Evolutionary conservation across 768 basidiomycete species (phyloP).

Genomic region (Infundibulicybe gibba): DNA sequence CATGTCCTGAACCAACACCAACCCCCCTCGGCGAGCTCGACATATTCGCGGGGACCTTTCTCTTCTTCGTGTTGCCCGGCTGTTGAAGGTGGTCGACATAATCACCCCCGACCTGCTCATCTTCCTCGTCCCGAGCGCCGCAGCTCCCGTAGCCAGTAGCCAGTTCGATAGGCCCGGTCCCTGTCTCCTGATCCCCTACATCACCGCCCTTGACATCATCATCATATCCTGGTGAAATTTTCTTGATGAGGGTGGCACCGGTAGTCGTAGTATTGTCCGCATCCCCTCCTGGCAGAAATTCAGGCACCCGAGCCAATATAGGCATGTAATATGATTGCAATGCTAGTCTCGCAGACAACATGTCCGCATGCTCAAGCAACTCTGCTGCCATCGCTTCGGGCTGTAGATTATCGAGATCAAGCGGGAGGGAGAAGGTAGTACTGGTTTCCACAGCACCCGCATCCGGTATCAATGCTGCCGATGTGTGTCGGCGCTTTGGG

Average conservation of each 20-base stretch:
- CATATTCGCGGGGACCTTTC: slow-evolving; percentile 76
- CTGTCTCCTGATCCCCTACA: slow-evolving; percentile 5
- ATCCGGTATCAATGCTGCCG: slow-evolving; percentile 15
- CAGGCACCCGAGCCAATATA: slow-evolving; percentile 45
- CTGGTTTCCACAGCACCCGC: slow-evolving; percentile 1
- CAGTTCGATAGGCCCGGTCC: slow-evolving; percentile 14
- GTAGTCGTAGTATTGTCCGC: slow-evolving; percentile 3
- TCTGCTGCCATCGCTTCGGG: slow-evolving; percentile 53
- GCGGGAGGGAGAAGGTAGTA: slow-evolving; percentile 1
- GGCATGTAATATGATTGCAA: slow-evolving; percentile 64
- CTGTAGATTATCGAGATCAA: slow-evolving; percentile 13
- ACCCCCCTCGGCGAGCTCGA: slow-evolving; percentile 44
- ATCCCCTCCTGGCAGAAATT: slow-evolving; percentile 26
- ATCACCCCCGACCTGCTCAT: slow-evolving; percentile 56
- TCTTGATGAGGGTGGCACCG: slow-evolving; percentile 1
- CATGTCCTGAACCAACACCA: slow-evolving; percentile 29
- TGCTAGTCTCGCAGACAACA: slow-evolving; percentile 54
- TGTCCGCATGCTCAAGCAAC: slow-evolving; percentile 53
- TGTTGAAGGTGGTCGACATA: slow-evolving; percentile 69
- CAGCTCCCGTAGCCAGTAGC: slow-evolving; percentile 13
- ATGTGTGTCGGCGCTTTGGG: slow-evolving; percentile 69
- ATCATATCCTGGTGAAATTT: neutral
- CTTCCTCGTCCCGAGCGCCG: slow-evolving; percentile 34
- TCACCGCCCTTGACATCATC: slow-evolving; percentile 8
- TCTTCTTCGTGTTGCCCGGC: slow-evolving; percentile 84